Conservation (phyloP, 371 early-diverging fungal species). For the Apophysomyces elegans region DNA sequence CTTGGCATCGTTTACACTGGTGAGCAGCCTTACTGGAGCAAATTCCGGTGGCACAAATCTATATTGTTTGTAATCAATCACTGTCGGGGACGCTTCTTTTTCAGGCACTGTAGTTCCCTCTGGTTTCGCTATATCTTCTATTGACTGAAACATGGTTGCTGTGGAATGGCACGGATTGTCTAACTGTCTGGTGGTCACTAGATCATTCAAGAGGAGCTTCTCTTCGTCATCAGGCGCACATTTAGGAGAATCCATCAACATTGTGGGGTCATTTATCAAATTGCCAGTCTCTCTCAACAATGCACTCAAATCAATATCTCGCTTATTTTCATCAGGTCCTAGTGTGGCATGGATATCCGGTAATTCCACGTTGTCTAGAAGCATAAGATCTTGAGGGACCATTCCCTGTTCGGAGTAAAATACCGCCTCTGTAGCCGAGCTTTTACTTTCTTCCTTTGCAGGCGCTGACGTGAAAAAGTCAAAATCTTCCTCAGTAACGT, state of each 20-base stretch:
- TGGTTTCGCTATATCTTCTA: not conserved
- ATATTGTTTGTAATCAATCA: not conserved
- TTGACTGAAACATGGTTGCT: not conserved
- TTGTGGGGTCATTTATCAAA: not conserved
- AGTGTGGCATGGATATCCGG: not conserved
- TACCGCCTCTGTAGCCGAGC: not conserved
- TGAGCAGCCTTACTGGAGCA: slow-evolving; percentile 43
- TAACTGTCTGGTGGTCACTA: not conserved
- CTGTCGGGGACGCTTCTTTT: not conserved
- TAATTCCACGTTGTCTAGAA: not conserved
- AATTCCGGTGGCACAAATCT: slow-evolving; percentile 39
- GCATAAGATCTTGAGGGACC: not conserved
- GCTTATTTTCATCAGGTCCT: not conserved
- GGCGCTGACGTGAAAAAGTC: slow-evolving; percentile 35
- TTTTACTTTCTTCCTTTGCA: not conserved
- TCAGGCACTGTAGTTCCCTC: not conserved
- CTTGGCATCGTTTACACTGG: slow-evolving; percentile 48
- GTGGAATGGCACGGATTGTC: not conserved
- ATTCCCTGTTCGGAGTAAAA: not conserved
- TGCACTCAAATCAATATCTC: not conserved
- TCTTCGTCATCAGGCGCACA: not conserved
- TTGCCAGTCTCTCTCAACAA: not conserved
- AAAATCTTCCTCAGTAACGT: slow-evolving; percentile 55
- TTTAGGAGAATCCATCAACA: not conserved
- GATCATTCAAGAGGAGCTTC: not conserved